Conservation (phyloP, 1,284 basidiomycete genomes). For the Acaromyces ingoldii region DNA sequence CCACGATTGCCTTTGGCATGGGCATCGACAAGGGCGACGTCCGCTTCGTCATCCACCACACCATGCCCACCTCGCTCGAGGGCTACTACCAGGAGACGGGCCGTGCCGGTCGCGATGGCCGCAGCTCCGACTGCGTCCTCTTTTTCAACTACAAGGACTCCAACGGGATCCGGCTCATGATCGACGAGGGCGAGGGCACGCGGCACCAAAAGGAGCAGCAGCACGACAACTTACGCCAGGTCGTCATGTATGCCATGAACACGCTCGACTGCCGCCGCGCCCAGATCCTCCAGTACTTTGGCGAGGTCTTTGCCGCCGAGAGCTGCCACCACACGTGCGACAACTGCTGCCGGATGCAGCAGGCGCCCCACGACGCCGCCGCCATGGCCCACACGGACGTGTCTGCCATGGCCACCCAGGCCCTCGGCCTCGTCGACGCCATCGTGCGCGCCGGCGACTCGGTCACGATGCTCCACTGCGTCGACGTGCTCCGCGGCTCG, state of each 20-base stretch:
- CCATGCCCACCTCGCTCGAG: conserved; percentile 65
- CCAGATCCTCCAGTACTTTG: conserved; percentile 71
- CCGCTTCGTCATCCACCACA: conserved; percentile 71
- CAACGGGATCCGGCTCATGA: conserved; percentile 57
- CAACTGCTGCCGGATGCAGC: conserved; percentile 59
- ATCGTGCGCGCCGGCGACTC: conserved; percentile 46
- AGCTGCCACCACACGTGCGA: conserved; percentile 67
- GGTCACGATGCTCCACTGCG: conserved; percentile 56
- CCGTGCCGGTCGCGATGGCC: conserved; percentile 73
- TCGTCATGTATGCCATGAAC: conserved; percentile 73
- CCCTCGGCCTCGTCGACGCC: conserved; percentile 59
- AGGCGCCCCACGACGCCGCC: conserved; percentile 11
- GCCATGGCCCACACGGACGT: conserved; percentile 55
- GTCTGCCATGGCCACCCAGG: conserved; percentile 57
- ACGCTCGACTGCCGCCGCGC: conserved; percentile 78
- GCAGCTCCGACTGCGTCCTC: conserved; percentile 48
- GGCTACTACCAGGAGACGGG: conserved; percentile 79
- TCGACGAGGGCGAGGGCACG: conserved; percentile 57
- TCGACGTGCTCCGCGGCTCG: conserved; percentile 64
- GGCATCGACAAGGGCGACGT: conserved; percentile 87
- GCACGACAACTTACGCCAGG: conserved; percentile 59
- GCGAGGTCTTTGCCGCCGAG: conserved; percentile 60
- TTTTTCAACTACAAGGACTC: conserved; percentile 61
- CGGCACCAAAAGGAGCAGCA: conserved; percentile 61
- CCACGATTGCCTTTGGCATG: conserved; percentile 71